phyloP scores from a whole-genome alignment of 1,139 yeast species.

The Protomyces inundatus region DNA sequence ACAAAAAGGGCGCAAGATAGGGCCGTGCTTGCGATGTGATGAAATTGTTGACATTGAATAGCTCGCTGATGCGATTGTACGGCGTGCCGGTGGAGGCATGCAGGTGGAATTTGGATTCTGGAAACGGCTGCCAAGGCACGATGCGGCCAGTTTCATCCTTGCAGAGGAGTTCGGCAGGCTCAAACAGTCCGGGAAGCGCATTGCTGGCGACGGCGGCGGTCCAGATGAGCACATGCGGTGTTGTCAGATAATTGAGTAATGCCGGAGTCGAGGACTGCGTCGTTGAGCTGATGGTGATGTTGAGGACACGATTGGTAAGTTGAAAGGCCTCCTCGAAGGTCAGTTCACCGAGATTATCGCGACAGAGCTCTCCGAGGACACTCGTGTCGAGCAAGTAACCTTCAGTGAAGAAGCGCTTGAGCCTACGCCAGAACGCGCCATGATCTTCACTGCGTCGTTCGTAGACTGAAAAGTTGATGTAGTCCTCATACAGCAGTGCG shows the following conservation, averaged over 20 bases:
- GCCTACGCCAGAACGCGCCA: slow-evolving; percentile 58
- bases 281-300: slow-evolving; percentile 84
- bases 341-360: slow-evolving; percentile 72
- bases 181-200: slow-evolving; percentile 85
- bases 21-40: slow-evolving; percentile 97
- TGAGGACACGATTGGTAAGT: slow-evolving; percentile 73
- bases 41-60: slow-evolving; percentile 94
- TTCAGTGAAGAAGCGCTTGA: slow-evolving; percentile 44
- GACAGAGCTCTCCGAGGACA: slow-evolving; percentile 68
- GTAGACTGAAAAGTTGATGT: slow-evolving; percentile 46
- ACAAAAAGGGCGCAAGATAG: slow-evolving; percentile 70
- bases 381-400: slow-evolving; percentile 72
- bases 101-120: slow-evolving; percentile 10
- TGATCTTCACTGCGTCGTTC: slow-evolving; percentile 40
- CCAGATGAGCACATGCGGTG: slow-evolving; percentile 92
- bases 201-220: slow-evolving; percentile 97
- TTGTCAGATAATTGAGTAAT: slow-evolving; percentile 78
- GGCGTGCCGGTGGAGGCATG: slow-evolving; percentile 74
- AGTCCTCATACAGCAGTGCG: slow-evolving; percentile 14
- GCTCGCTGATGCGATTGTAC: slow-evolving; percentile 78
- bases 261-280: slow-evolving; percentile 54
- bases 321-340: slow-evolving; percentile 88
- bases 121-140: slow-evolving; percentile 56
- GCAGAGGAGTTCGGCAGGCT: slow-evolving; percentile 78
- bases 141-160: slow-evolving; percentile 62